phyloP scores from a whole-genome alignment of 2,329 filamentous ascomycete genomes.

The Zymoseptoria crescenta region DNA sequence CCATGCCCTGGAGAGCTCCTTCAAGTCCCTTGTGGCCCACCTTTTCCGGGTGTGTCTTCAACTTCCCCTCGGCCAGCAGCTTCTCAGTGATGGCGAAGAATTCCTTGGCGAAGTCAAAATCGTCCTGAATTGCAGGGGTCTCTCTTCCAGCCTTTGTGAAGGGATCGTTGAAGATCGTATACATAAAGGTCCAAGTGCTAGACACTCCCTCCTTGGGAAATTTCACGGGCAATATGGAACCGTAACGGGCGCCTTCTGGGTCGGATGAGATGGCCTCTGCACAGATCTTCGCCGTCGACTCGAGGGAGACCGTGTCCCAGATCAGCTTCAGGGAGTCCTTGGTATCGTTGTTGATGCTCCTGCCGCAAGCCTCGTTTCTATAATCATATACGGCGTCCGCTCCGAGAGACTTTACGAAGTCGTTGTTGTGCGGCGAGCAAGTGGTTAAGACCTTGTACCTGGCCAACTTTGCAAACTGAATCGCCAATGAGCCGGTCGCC shows the following conservation, averaged over 20 bases:
- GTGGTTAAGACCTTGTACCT: slow-evolving; percentile 37
- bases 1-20: slow-evolving; percentile 38
- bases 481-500: slow-evolving; percentile 43
- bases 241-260: slow-evolving; percentile 15
- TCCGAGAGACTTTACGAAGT: slow-evolving; percentile 39
- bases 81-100: slow-evolving; percentile 35
- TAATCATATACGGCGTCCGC: slow-evolving; percentile 46
- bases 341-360: slow-evolving; percentile 34
- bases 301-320: slow-evolving; percentile 21
- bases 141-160: slow-evolving; percentile 17
- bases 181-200: slow-evolving; percentile 20
- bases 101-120: slow-evolving; percentile 37
- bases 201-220: slow-evolving; percentile 16
- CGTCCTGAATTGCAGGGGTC: slow-evolving; percentile 23
- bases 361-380: slow-evolving; percentile 33
- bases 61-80: slow-evolving; percentile 36
- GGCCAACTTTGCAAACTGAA: slow-evolving; percentile 42
- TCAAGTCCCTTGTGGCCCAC: slow-evolving; percentile 37
- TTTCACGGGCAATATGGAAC: slow-evolving; percentile 18
- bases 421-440: slow-evolving; percentile 41
- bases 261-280: slow-evolving; percentile 19
- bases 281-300: slow-evolving; percentile 18
- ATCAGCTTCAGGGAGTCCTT: slow-evolving; percentile 18
- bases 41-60: slow-evolving; percentile 38
- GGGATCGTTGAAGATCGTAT: slow-evolving; percentile 22